Evolutionary conservation across 805 yeast species (phyloP).

Genomic region (Pichia kluyveri): DNA sequence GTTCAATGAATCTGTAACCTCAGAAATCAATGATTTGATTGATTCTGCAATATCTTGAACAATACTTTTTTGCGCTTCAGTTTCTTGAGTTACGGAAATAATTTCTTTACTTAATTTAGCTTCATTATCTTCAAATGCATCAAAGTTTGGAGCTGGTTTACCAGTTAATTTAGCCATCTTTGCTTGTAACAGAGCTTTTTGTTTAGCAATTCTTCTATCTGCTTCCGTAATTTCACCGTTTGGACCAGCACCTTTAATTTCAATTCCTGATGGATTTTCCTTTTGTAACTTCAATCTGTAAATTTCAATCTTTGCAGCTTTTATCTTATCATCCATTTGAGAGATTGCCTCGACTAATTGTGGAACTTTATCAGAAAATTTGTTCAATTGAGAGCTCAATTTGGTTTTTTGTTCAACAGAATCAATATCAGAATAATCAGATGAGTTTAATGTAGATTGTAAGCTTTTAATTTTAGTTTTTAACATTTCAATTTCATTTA

Average conservation of each 20-base stretch:
- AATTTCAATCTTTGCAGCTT: slow-evolving; percentile 54
- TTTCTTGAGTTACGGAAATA: slow-evolving; percentile 42
- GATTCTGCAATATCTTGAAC: slow-evolving; percentile 66
- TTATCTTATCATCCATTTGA: slow-evolving; percentile 58
- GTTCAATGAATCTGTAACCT: slow-evolving; percentile 27
- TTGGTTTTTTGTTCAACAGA: slow-evolving; percentile 38
- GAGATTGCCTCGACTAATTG: slow-evolving; percentile 54
- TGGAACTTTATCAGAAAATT: slow-evolving; percentile 67
- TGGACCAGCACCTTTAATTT: slow-evolving; percentile 72
- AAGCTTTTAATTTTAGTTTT: slow-evolving; percentile 48
- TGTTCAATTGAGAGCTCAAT: slow-evolving; percentile 48
- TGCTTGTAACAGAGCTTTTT: slow-evolving; percentile 69
- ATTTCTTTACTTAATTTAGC: slow-evolving; percentile 42
- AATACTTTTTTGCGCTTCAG: slow-evolving; percentile 46
- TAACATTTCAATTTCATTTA: slow-evolving; percentile 52
- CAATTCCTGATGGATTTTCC: slow-evolving; percentile 61
- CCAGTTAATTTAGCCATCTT: slow-evolving; percentile 94
- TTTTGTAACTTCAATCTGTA: slow-evolving; percentile 46
- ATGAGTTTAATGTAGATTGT: slow-evolving; percentile 30
- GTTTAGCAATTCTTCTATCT: slow-evolving; percentile 72
- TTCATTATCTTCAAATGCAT: slow-evolving; percentile 46
- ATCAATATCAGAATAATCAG: slow-evolving; percentile 20
- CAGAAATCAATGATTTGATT: slow-evolving; percentile 47
- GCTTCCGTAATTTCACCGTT: slow-evolving; percentile 79
- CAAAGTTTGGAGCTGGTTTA: slow-evolving; percentile 39